These are phyloP conservation scores for Endotrypanum monterogeii DNA, from an alignment of 208 protist species.

Conservation along the genomic window DNA sequence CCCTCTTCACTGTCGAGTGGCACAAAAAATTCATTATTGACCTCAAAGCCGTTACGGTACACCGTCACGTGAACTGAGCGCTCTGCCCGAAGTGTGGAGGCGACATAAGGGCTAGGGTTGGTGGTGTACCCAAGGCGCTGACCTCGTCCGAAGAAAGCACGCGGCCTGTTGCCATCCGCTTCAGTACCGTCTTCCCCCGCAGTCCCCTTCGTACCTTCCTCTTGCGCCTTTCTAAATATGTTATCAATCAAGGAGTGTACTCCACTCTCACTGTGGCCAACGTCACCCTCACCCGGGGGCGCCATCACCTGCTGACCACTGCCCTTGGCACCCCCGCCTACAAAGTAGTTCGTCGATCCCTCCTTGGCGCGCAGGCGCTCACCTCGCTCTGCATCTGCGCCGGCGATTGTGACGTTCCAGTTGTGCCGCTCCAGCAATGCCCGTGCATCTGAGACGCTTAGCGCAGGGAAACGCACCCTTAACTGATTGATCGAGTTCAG, in stretches of 20 bases:
- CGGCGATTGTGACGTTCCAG: constrained; percentile 43
- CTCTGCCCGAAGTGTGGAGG: constrained; percentile 46
- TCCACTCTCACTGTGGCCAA: not conserved
- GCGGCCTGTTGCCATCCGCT: constrained; percentile 15
- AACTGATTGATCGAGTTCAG: constrained; percentile 33
- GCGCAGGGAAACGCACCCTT: constrained; percentile 38
- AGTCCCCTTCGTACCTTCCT: constrained; percentile 20
- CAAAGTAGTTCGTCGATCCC: constrained; percentile 40
- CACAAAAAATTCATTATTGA: constrained; percentile 56
- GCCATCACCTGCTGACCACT: constrained; percentile 61
- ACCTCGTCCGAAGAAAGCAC: constrained; percentile 72
- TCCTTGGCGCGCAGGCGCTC: constrained; percentile 16
- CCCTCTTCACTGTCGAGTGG: constrained; percentile 53
- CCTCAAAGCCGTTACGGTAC: constrained; percentile 65
- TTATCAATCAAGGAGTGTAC: constrained; percentile 36
- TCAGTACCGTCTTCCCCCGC: constrained; percentile 2
- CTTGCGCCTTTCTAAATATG: constrained; percentile 38
- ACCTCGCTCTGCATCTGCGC: constrained; percentile 27
- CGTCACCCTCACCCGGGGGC: constrained; percentile 16
- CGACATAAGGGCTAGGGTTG: constrained; percentile 65
- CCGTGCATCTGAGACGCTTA: constrained; percentile 36
- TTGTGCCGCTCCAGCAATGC: constrained; percentile 32
- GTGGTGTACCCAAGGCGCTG: constrained; percentile 78
- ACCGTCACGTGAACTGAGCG: constrained; percentile 55
- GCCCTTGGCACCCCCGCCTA: constrained; percentile 49